Evolutionary conservation across 192 early-diverging fungal genomes (phyloP).

Genomic region (Piromyces sp.): DNA sequence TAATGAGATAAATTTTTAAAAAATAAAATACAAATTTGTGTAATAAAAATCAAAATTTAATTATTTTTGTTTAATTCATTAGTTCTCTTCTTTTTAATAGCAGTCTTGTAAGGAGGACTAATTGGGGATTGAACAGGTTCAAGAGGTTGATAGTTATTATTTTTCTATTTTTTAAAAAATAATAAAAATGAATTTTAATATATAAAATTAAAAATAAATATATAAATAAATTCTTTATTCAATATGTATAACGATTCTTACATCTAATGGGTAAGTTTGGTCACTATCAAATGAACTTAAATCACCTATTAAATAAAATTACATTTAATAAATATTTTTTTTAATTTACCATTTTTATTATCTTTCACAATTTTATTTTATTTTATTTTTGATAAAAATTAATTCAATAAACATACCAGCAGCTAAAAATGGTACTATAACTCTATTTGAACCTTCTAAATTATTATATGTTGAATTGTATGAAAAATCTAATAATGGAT

Average conservation of each 20-base stretch:
- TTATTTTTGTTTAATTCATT: conserved; percentile 2
- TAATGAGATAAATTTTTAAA: too few relatives aligned
- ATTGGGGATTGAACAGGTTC: conserved; percentile 74
- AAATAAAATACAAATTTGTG: too few relatives aligned
- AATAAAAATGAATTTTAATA: neutral
- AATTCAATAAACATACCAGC: neutral
- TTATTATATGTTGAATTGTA: conserved; percentile 22
- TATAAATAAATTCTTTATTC: conserved; percentile 8
- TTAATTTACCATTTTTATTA: too few relatives aligned
- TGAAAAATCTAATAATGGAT: conserved; percentile 67
- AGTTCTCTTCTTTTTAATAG: conserved; percentile 50
- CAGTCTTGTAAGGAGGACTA: conserved; percentile 72
- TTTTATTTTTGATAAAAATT: too few relatives aligned
- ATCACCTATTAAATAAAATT: conserved; percentile 38
- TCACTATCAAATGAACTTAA: conserved; percentile 76
- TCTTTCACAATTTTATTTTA: too few relatives aligned
- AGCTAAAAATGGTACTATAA: conserved; percentile 2
- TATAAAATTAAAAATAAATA: neutral
- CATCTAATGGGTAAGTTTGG: conserved; percentile 57
- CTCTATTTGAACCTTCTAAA: neutral
- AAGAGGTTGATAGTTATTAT: conserved; percentile 20
- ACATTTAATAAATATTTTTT: neutral
- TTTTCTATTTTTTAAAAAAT: conserved; percentile 11
- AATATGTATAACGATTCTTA: too few relatives aligned
- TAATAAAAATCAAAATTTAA: neutral